Base-by-base conservation (phyloP, 2,329 filamentous ascomycete species). In the Nigrospora sphaerica region DNA sequence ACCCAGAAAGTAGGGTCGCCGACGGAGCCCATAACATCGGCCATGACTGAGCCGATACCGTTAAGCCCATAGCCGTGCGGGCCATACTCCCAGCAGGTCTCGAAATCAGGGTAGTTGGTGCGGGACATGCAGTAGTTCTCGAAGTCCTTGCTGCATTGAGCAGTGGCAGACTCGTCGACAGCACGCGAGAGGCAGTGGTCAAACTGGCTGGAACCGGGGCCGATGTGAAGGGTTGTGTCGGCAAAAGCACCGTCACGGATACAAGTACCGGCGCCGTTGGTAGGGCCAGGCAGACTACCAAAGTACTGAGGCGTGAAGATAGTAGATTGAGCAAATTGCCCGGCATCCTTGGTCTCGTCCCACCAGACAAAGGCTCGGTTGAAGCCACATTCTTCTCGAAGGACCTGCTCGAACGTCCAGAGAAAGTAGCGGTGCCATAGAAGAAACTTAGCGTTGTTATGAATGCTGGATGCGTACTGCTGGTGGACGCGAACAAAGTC, bases 261-360 rank as follows among this genome's bases (percentile, higher is more conserved):
- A 42, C 61, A 63, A 14, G 51, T 55, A 44, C 55, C 57, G 39
- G 59, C 61, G 39, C 52, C 42, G 46, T 39, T 55, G 32, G 62
- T 49, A 43, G 60, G 62, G 17, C 48, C 49, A 41, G 57, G 53
- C 16, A 63, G 52, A 46, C 18, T 52, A 16, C 61, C 61, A 37
- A 63, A 62, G 51, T 61, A 62, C 42, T 52, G 39, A 18, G 36
- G 16, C 19, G 58, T 61, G 55, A 62, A 63, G 32, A 62, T 50
- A 11, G 57, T 58, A 2, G 59, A 49, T 47, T 56, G 50, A 34
- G 51, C 39, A 45, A 63, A 63, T 39, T 46, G 52, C 17, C 61
- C 61, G 34, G 61, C 57, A 54, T 61, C 62, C 46, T 57, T 57
- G 54, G 60, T 62, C 60, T 63, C 61, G 39, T 63, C 60, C 61